phyloP scores from a whole-genome alignment of 352 stramenopile species.

The Globisporangium yorkense region DNA sequence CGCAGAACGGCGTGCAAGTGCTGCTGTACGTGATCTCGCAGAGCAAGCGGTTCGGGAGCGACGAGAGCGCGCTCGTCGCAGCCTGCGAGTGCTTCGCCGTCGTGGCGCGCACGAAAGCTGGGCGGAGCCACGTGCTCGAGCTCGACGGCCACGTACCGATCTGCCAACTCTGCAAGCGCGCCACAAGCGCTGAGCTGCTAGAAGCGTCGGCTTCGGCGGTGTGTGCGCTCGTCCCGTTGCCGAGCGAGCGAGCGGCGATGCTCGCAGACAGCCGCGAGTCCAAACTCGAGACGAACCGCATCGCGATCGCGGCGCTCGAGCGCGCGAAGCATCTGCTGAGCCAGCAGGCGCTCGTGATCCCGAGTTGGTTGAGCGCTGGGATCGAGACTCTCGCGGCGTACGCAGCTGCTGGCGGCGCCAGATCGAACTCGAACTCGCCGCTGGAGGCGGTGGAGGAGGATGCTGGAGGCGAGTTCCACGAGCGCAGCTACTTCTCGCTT shows the following conservation, averaged over 20 bases:
- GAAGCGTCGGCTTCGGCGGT: constrained; percentile 43
- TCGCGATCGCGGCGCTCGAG: constrained; percentile 40
- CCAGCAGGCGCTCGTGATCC: background rate
- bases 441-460: constrained; percentile 11
- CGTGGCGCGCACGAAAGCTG: constrained; percentile 32
- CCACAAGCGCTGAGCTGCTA: constrained; percentile 22
- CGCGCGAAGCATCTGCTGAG: constrained; percentile 36
- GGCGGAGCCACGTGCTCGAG: constrained; percentile 41
- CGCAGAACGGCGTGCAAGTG: constrained; percentile 70
- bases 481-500: constrained; percentile 55
- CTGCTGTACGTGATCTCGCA: constrained; percentile 48
- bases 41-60: constrained; percentile 24
- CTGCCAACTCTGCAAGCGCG: constrained; percentile 40
- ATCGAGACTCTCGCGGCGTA: constrained; percentile 37
- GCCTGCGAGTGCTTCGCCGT: constrained; percentile 50
- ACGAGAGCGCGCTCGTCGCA: constrained; percentile 35
- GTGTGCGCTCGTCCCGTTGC: constrained; percentile 39
- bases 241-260: constrained; percentile 27
- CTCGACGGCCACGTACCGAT: constrained; percentile 54
- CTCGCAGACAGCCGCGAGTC: constrained; percentile 43
- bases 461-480: constrained; percentile 40
- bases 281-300: constrained; percentile 50
- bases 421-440: background rate
- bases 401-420: background rate
- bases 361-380: constrained; percentile 14